Evolutionary conservation across 208 protist species (phyloP), one percentile per base, ranked within the genome.

Genomic region (Crithidia expoeki): DNA sequence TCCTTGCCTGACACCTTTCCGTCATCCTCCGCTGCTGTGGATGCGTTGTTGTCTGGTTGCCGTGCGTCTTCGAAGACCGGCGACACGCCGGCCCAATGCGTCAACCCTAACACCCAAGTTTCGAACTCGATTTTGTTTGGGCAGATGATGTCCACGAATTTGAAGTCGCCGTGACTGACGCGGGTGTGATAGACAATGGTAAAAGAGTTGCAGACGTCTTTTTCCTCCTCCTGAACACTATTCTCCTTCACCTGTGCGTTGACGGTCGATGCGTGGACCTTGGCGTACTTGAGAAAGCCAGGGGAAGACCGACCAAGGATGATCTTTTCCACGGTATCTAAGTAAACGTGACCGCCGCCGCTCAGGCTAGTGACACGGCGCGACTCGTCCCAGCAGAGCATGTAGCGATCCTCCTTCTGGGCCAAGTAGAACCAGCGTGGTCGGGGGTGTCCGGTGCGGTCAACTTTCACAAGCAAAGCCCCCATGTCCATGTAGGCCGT

Each of bases 101-200:
- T 68, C 44, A 95, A 63, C 4, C 82, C 92, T 17, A 96, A 67
- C 53, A 95, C 77, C 88, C 88, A 95, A 34, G 81, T 80, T 76
- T 96, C 92, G 56, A 92, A 55, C 50, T 95, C 89, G 11, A 28
- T 36, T 34, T 67, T 33, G 27, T 72, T 76, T 12, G 81, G 73
- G 50, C 84, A 90, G 21, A 83, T 68, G 34, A 94, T 51, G 66
- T 95, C 84, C 1, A 94, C 46, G 61, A 73, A 81, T 44, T 59
- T 51, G 14, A 70, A 27, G 27, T 64, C 57, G 23, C 74, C 59
- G 44, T 46, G 47, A 16, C 30, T 36, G 19, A 56, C 11, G 42
- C 28, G 62, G 47, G 61, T 23, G 40, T 56, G 53, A 63, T 80
- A 86, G 27, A 76, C 68, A 5, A 90, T 47, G 53, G 81, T 88